phyloP scores from a whole-genome alignment of 768 basidiomycete genomes.

The Hygrocybe coccinea region DNA sequence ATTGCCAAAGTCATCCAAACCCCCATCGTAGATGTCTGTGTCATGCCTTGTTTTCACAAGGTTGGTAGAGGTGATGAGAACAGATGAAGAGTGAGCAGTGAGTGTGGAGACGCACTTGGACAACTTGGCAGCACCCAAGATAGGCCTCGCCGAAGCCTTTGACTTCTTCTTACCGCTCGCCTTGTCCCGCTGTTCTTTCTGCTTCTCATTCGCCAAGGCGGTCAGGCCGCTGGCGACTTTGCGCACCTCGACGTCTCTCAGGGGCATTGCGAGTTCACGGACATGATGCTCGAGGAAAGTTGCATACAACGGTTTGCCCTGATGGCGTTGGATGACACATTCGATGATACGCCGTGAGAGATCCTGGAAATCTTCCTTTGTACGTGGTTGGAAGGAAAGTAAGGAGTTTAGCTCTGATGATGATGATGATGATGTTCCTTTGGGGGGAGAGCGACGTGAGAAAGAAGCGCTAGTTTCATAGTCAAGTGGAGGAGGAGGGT shows the following conservation, averaged over 20 bases:
- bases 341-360: constrained; percentile 74
- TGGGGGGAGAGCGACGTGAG: neutral
- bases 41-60: constrained; percentile 55
- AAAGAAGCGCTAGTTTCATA: neutral
- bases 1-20: constrained; percentile 81
- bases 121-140: constrained; percentile 65
- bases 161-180: constrained; percentile 87
- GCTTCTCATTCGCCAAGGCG: constrained; percentile 91
- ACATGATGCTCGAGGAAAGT: constrained; percentile 81
- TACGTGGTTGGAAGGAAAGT: constrained; percentile 74
- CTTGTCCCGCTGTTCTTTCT: constrained; percentile 83
- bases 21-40: constrained; percentile 79
- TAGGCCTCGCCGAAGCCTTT: constrained; percentile 66
- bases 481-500: neutral
- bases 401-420: constrained; percentile 64
- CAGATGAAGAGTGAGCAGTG: neutral
- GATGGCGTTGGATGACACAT: constrained; percentile 70
- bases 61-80: constrained; percentile 3
- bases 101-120: constrained; percentile 40
- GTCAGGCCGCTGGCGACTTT: constrained; percentile 83
- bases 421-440: constrained; percentile 64
- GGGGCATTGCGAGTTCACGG: constrained; percentile 64
- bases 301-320: constrained; percentile 76
- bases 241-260: constrained; percentile 87
- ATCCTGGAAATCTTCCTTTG: constrained; percentile 80